Percentiles rank a stretch among this genome's conserved stretches.
Evolutionary conservation across 768 basidiomycete species (phyloP).

Genomic region (Mycena pura): DNA sequence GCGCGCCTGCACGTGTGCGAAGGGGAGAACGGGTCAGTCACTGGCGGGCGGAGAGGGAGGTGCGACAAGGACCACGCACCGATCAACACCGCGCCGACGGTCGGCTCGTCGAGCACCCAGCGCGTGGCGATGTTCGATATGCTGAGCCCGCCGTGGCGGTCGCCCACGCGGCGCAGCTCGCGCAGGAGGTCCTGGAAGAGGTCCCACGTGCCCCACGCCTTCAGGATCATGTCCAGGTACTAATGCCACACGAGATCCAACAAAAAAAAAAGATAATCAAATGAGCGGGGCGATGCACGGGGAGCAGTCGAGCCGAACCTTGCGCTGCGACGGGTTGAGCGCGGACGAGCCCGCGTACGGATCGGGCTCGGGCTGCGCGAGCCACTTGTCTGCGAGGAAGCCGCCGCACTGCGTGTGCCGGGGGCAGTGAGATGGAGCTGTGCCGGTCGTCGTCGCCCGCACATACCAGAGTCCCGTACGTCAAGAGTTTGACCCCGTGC

Average conservation of each 20-base stretch:
- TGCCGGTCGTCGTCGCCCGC: no score
- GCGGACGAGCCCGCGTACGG: conserved; percentile 65
- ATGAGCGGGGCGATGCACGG: neutral
- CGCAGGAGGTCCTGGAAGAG: conserved; percentile 73
- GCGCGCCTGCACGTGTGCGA: conserved; percentile 54
- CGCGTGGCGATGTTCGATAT: conserved; percentile 83
- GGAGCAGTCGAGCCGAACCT: conserved; percentile 51
- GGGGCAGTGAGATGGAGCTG: neutral
- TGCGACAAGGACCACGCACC: no score
- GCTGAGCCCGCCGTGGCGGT: conserved; percentile 68
- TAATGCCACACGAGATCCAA: conserved; percentile 32
- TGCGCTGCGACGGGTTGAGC: conserved; percentile 83
- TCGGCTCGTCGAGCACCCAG: conserved; percentile 82
- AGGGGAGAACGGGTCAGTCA: neutral
- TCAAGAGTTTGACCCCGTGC: conserved; percentile 74
- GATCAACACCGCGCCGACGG: conserved; percentile 81
- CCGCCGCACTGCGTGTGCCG: conserved; percentile 71
- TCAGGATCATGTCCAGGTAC: conserved; percentile 86
- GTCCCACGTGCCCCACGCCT: conserved; percentile 79
- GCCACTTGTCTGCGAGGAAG: conserved; percentile 79
- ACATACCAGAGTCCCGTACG: conserved; percentile 81
- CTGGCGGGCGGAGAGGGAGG: no score
- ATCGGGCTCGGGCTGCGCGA: conserved; percentile 71
- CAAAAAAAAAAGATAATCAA: neutral
- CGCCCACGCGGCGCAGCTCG: conserved; percentile 67